Base-by-base conservation (phyloP, 441 rosid genomes). In the Manihot esculenta region DNA sequence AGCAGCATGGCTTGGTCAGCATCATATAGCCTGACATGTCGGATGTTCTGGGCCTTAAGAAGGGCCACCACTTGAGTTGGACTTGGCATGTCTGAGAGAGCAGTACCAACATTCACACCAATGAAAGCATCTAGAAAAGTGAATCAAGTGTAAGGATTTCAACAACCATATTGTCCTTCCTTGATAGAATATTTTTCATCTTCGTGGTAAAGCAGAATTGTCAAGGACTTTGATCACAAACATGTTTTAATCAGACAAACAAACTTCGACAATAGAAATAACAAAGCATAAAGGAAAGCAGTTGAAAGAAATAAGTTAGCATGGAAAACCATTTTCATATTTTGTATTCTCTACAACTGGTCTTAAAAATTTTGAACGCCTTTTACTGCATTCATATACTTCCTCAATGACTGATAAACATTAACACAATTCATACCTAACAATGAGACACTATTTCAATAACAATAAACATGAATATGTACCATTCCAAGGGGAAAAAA, bases 71-170 rank as follows among this genome's bases (percentile, higher is more conserved):
- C 91, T 84, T 91, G 87, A 73, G 92, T 85, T 50, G 97, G 94
- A 73, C 86, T 85, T 33, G 97, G 97, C 97, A 94, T 89, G 77
- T 89, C 79, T 5, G 97, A 88, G 41, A 94, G 81, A 68, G 87
- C 91, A 10, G 91, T 92, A 49, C 97, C 99, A n/a, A 94, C 79
- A 80, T 94, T 94, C 68, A 92, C 92, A 45, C 99, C 97, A 13
- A 94, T 70, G 71, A 87, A 87, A 56, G 92, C 89, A 83, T 88
- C 99, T 94, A 13, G 15, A n/a, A 18, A 13, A 81, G 64, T 41
- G 45, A 30, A 61, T 45, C 53, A 78, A 48, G n/a, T 14, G 14
- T 35, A 18, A 33, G 48, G 6, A 67, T 67, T 48, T 38, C 69
- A 62, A 57, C 5, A 70, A 64, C 41, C 17, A 38, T 35, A 44